phyloP scores from a whole-genome alignment of 2,329 filamentous ascomycete genomes.

The Aspergillus aculeatus region DNA sequence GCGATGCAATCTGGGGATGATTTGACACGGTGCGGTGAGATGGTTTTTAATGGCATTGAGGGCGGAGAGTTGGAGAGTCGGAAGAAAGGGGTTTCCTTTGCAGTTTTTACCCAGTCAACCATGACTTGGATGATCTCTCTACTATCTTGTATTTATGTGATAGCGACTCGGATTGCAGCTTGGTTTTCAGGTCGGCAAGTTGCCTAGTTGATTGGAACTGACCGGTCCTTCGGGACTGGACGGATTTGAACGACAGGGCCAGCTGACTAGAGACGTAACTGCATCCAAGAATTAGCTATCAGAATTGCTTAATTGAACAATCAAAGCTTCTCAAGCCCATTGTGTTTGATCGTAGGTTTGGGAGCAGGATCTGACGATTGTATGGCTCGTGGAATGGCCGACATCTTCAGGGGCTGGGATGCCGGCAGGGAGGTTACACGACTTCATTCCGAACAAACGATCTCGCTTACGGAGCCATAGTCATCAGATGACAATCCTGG shows the following conservation, averaged over 20 bases:
- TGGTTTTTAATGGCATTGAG: background rate
- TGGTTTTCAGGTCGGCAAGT: conserved; percentile 5
- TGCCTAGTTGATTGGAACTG: conserved; percentile 10
- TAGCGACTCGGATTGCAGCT: background rate
- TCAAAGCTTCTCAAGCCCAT: background rate
- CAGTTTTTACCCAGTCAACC: background rate
- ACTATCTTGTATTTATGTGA: background rate
- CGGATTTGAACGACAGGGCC: conserved; percentile 12
- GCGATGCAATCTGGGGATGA: background rate
- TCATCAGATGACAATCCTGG: no score
- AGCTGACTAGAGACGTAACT: conserved; percentile 1
- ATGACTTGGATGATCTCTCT: background rate
- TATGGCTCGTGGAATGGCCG: no score
- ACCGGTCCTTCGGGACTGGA: conserved; percentile 3
- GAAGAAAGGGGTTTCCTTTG: background rate
- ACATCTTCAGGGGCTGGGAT: no score
- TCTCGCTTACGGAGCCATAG: no score
- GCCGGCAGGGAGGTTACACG: no score
- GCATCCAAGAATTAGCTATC: background rate
- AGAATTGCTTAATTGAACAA: no score
- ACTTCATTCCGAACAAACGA: no score
- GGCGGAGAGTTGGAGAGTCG: no score
- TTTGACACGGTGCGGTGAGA: background rate
- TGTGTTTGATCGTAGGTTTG: no score
- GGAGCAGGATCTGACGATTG: no score